Evolutionary conservation across 352 stramenopile species (phyloP).

Genomic region (Pythium volutum): DNA sequence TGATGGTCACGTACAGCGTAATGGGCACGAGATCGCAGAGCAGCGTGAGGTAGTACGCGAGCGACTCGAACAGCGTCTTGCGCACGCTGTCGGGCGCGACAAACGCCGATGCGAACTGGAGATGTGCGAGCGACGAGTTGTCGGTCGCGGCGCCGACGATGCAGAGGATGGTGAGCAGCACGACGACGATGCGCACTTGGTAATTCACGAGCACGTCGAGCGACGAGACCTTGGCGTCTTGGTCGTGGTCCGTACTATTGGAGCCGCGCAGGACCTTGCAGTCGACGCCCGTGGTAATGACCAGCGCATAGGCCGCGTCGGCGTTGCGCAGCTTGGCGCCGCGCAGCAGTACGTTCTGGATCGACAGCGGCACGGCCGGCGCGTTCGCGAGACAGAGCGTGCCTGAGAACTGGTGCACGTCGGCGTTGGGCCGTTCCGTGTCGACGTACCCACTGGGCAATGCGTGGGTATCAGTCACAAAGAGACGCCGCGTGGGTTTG

Average conservation of each 20-base stretch:
- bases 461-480: constrained; percentile 18
- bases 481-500: constrained; percentile 15
- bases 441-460: constrained; percentile 33
- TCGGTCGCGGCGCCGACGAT: constrained; percentile 57
- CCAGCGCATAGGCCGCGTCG: constrained; percentile 82
- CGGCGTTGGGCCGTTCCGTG: constrained; percentile 64
- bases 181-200: constrained; percentile 73
- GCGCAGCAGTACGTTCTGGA: constrained; percentile 88
- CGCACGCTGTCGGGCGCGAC: constrained; percentile 23
- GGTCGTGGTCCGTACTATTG: constrained; percentile 36
- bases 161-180: constrained; percentile 62
- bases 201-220: constrained; percentile 77
- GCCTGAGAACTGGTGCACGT: constrained; percentile 74
- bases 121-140: constrained; percentile 43
- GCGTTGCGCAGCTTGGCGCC: constrained; percentile 89
- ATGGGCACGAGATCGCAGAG: constrained; percentile 81
- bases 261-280: constrained; percentile 88
- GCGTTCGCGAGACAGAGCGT: constrained; percentile 39
- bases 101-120: constrained; percentile 35
- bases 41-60: constrained; percentile 82
- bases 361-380: constrained; percentile 36
- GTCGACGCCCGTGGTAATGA: constrained; percentile 91
- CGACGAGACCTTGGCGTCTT: constrained; percentile 63
- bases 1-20: constrained; percentile 83
- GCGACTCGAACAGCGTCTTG: constrained; percentile 50